phyloP scores from a whole-genome alignment of 2,329 filamentous ascomycete genomes.

The Sclerotinia trifoliorum region DNA sequence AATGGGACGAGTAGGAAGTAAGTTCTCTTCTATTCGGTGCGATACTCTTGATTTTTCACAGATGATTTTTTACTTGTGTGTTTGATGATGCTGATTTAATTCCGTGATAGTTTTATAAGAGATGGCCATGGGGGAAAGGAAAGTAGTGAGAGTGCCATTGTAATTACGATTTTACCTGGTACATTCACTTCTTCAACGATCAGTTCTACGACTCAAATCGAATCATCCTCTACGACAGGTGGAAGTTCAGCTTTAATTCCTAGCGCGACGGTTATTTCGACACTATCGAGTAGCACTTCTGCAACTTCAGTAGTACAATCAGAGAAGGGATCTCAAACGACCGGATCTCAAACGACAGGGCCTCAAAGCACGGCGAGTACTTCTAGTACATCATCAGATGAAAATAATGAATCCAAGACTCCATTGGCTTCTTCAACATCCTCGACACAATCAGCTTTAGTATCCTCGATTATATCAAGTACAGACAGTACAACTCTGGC shows the following conservation, averaged over 20 bases:
- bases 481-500: not conserved
- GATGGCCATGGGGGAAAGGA: not conserved
- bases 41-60: not conserved
- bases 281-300: not conserved
- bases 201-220: not conserved
- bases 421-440: not conserved
- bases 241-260: not conserved
- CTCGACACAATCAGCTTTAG: not conserved
- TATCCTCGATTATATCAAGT: not conserved
- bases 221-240: not conserved
- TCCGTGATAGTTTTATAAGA: not conserved
- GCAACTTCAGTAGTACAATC: not conserved
- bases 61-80: not conserved
- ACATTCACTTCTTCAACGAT: not conserved
- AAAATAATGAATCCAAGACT: not conserved
- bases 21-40: not conserved
- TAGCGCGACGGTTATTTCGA: not conserved
- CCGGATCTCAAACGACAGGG: no score
- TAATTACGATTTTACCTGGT: slow-evolving; percentile 10
- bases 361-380: not conserved
- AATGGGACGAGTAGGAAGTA: slow-evolving; percentile 18
- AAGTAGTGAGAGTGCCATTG: not conserved
- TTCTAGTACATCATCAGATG: not conserved
- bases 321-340: not conserved
- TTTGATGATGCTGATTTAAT: not conserved